Conservation (phyloP, 2,329 filamentous ascomycete genomes). For the Aspergillus transmontanensis region DNA sequence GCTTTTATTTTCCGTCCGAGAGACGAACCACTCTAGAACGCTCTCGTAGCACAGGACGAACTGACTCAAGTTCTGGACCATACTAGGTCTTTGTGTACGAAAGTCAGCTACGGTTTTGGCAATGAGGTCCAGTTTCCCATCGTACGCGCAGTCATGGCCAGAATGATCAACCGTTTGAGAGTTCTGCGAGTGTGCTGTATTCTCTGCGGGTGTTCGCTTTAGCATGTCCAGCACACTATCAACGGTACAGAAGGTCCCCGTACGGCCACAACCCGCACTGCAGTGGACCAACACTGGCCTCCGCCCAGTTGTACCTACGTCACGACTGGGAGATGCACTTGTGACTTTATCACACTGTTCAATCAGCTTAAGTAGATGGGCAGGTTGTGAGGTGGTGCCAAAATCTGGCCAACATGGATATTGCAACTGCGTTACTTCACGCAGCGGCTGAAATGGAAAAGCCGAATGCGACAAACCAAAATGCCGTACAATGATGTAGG, state of each 20-base stretch:
- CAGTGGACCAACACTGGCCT: conserved; percentile 91
- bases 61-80: conserved; percentile 93
- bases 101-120: conserved; percentile 90
- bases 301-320: conserved; percentile 57
- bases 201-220: conserved; percentile 70
- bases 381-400: conserved; percentile 84
- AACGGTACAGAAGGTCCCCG: conserved; percentile 94
- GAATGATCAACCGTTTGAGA: conserved; percentile 23
- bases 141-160: conserved; percentile 64
- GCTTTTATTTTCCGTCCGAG: conserved; percentile 22
- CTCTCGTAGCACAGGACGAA: conserved; percentile 97
- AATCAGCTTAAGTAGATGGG: conserved; percentile 83
- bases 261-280: conserved; percentile 92
- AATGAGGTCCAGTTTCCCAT: conserved; percentile 75
- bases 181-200: conserved; percentile 17
- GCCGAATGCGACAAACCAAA: conserved; percentile 78
- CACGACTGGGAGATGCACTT: conserved; percentile 44
- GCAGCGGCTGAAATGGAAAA: conserved; percentile 80
- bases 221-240: conserved; percentile 96
- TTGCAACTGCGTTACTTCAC: conserved; percentile 92
- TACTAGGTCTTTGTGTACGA: conserved; percentile 82
- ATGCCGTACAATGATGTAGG: conserved; percentile 81
- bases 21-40: conserved; percentile 79
- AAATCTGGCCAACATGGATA: conserved; percentile 98
- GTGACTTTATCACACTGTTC: conserved; percentile 77